phyloP scores from a whole-genome alignment of 1,284 basidiomycete genomes.

The Trichosporon faecale region DNA sequence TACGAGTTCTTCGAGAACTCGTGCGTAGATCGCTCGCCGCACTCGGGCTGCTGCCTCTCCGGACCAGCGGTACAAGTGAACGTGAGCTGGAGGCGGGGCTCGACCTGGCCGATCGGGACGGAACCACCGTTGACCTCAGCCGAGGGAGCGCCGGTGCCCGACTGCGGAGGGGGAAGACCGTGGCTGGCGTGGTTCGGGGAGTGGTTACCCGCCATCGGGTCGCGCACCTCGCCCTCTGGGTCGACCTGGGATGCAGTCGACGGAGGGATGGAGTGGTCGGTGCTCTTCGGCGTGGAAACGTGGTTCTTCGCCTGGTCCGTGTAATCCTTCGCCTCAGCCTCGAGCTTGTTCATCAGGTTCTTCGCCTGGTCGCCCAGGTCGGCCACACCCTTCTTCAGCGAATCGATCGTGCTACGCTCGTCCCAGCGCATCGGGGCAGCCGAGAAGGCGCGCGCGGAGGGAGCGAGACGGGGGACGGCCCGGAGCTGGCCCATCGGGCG shows the following conservation, averaged over 20 bases:
- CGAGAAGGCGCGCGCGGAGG: neutral
- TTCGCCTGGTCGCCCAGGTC: neutral
- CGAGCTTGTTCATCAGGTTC: constrained; percentile 1
- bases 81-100: constrained; percentile 58
- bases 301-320: constrained; percentile 7
- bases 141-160: constrained; percentile 11
- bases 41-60: constrained; percentile 53
- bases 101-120: constrained; percentile 35
- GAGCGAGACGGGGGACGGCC: neutral
- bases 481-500: neutral
- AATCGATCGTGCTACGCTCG: neutral
- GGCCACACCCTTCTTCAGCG: constrained; percentile 3
- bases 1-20: constrained; percentile 83
- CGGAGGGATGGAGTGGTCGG: constrained; percentile 1
- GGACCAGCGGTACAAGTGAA: constrained; percentile 77
- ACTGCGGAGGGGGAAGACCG: constrained; percentile 11
- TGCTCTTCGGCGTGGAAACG: neutral
- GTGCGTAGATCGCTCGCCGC: constrained; percentile 79
- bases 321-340: neutral
- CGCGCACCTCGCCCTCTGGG: constrained; percentile 6
- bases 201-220: constrained; percentile 19
- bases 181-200: constrained; percentile 25
- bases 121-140: constrained; percentile 17
- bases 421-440: neutral
- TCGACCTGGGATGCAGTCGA: neutral